Evolutionary conservation across 1,139 yeast genomes (phyloP).

Genomic region (Pichia sp.): DNA sequence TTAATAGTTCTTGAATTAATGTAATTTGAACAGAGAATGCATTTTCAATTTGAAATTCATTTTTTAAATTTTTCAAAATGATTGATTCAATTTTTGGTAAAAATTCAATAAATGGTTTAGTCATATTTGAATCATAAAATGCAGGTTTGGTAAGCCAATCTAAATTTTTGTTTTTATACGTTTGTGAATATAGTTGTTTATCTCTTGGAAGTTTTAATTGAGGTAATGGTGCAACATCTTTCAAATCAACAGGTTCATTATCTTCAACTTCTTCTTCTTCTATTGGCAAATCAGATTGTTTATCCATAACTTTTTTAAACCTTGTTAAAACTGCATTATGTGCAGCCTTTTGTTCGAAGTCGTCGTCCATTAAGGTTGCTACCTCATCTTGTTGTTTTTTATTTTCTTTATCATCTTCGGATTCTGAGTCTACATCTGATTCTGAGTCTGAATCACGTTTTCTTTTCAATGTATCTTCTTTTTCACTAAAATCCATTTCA

Average conservation of each 20-base stretch:
- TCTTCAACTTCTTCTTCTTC: conserved; percentile 14
- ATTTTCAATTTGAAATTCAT: conserved; percentile 37
- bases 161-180: conserved; percentile 38
- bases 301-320: conserved; percentile 34
- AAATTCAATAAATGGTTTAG: conserved; percentile 40
- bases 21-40: conserved; percentile 81
- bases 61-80: conserved; percentile 42
- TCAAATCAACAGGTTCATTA: conserved; percentile 27
- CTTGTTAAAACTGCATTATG: conserved; percentile 38
- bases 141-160: conserved; percentile 68
- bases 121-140: conserved; percentile 42
- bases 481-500: conserved; percentile 11
- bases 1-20: conserved; percentile 52
- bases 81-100: conserved; percentile 33
- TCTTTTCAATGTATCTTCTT: conserved; percentile 19
- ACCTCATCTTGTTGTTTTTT: not conserved
- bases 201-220: conserved; percentile 67
- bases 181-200: conserved; percentile 34
- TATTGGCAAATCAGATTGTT: conserved; percentile 17
- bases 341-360: conserved; percentile 17
- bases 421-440: conserved; percentile 9
- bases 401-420: conserved; percentile 2
- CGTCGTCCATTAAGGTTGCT: not conserved
- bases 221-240: conserved; percentile 72
- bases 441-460: conserved; percentile 14